These are phyloP conservation scores for Trichoderma afroharzianum DNA, from an alignment of 2,329 filamentous ascomycete genomes.

Conservation along the genomic window DNA sequence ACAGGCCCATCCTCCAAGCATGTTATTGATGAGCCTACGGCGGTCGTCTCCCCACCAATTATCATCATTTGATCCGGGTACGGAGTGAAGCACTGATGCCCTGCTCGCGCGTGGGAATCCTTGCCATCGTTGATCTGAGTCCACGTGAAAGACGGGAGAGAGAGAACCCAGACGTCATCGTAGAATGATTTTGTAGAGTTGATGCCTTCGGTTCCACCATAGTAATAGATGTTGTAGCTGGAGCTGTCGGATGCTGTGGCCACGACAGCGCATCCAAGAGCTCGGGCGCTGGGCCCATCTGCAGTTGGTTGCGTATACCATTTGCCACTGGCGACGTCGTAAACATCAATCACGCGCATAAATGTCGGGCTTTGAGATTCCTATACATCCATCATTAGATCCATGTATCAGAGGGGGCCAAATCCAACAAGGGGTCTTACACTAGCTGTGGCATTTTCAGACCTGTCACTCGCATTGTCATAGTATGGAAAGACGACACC, in stretches of 20 bases:
- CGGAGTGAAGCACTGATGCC: conserved; percentile 70
- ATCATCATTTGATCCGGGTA: conserved; percentile 80
- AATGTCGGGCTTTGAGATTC: conserved; percentile 65
- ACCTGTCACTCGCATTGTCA: conserved; percentile 25
- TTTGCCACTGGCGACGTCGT: conserved; percentile 64
- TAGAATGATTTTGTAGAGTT: conserved; percentile 36
- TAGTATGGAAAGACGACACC: conserved; percentile 64
- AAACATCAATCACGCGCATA: conserved; percentile 69
- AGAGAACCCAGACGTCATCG: conserved; percentile 77
- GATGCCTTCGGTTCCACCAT: conserved; percentile 67
- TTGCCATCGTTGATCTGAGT: conserved; percentile 50
- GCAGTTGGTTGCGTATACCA: conserved; percentile 69
- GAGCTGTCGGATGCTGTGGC: conserved; percentile 67
- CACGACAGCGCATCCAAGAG: conserved; percentile 71
- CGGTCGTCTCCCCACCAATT: conserved; percentile 61
- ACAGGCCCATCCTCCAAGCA: conserved; percentile 55
- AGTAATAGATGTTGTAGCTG: conserved; percentile 81
- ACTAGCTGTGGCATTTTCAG: conserved; percentile 30
- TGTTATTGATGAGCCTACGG: conserved; percentile 22
- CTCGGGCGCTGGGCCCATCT: conserved; percentile 51
- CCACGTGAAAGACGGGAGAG: conserved; percentile 79
- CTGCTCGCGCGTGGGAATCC: conserved; percentile 57
- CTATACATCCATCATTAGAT: conserved; percentile 32
- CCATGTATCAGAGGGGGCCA: not conserved
- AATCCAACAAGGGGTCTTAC: conserved; percentile 26